These are phyloP conservation scores for Pseudogymnoascus sp. DNA, from an alignment of 2,329 filamentous ascomycete species.

Conservation along the genomic window DNA sequence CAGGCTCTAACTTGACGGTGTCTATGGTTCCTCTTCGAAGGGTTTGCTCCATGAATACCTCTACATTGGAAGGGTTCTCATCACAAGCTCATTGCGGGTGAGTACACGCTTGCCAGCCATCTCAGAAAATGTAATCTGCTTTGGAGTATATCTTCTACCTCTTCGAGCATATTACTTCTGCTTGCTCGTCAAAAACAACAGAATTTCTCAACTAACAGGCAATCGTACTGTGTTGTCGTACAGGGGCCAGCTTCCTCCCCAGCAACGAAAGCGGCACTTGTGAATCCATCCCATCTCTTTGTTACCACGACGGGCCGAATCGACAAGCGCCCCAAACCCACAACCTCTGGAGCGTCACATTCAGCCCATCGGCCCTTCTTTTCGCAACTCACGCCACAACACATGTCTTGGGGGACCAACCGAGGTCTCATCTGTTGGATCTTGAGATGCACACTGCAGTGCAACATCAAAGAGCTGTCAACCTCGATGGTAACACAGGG, in stretches of 20 bases:
- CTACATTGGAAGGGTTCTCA: not conserved
- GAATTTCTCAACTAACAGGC: not conserved
- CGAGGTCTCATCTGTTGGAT: not conserved
- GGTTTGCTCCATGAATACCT: not conserved
- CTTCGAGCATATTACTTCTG: not conserved
- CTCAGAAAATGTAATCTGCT: not conserved
- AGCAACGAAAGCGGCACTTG: not conserved
- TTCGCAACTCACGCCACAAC: not conserved
- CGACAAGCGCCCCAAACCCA: not conserved
- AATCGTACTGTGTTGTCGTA: not conserved
- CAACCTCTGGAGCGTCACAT: not conserved
- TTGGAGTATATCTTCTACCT: not conserved
- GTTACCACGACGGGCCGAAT: not conserved
- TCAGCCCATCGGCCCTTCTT: not conserved
- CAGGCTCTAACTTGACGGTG: not conserved
- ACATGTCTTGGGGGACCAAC: not conserved
- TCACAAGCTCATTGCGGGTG: not conserved
- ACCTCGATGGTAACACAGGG: not conserved
- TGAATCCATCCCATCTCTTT: not conserved
- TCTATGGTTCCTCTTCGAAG: not conserved
- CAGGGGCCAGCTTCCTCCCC: not conserved
- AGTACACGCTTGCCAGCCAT: not conserved
- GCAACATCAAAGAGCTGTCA: not conserved
- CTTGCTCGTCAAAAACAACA: not conserved
- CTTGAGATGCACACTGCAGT: not conserved